Evolutionary conservation across 345 rosid genomes (phyloP).

Genomic region (Gossypium australe): DNA sequence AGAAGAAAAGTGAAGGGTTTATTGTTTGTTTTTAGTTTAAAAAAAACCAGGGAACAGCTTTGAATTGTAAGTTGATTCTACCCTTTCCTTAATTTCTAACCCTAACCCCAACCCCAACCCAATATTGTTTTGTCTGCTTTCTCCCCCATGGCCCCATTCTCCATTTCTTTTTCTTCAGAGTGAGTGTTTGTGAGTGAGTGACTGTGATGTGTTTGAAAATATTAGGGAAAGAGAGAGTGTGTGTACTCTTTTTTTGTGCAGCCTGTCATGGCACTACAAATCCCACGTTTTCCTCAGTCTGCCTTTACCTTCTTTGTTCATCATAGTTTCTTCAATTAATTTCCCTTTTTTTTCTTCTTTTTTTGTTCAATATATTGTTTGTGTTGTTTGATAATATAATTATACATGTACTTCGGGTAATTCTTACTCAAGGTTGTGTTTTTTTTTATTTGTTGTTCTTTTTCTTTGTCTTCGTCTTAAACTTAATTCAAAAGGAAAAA

Average conservation of each 20-base stretch:
- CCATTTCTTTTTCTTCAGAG: not conserved
- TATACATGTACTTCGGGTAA: not conserved
- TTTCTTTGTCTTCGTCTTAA: not conserved
- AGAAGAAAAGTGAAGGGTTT: not conserved
- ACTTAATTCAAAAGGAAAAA: not conserved
- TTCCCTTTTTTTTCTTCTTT: not conserved
- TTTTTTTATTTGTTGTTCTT: not conserved
- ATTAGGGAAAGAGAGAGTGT: not conserved
- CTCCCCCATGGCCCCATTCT: constrained; percentile 1
- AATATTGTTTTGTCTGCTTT: constrained; percentile 9
- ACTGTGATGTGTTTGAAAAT: constrained; percentile 5
- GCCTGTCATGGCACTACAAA: constrained; percentile 7
- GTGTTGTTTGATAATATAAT: not conserved
- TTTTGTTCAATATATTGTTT: not conserved
- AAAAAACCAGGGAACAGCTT: constrained; percentile 2
- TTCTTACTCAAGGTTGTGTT: not conserved
- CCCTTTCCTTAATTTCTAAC: not conserved
- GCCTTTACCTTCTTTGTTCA: constrained; percentile 13
- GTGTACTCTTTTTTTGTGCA: constrained; percentile 8
- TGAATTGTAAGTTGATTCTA: constrained; percentile 11
- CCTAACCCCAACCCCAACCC: constrained; percentile 8
- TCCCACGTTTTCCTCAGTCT: constrained; percentile 9
- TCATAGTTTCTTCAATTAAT: not conserved
- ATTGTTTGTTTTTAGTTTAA: not conserved
- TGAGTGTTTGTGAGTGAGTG: not conserved